phyloP scores from a whole-genome alignment of 345 rosid genomes.

The Crucihimalaya himalaica region DNA sequence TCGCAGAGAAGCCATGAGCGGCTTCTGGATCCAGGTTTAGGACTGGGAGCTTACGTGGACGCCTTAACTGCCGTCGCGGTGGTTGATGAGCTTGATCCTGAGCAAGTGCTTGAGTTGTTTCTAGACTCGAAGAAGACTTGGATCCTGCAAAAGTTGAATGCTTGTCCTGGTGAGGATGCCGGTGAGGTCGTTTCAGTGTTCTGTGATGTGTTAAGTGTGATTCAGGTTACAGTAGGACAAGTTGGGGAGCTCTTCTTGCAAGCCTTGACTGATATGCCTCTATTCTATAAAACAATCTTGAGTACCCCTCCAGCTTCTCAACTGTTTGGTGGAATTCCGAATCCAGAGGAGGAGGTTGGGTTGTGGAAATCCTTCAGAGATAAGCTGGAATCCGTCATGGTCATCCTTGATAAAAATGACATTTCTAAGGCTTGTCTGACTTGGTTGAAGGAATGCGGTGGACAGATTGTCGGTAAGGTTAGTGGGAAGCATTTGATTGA shows the following conservation, averaged over 20 bases:
- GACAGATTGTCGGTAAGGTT: constrained; percentile 60
- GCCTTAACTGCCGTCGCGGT: constrained; percentile 87
- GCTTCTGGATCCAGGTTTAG: constrained; percentile 67
- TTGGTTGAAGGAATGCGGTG: constrained; percentile 84
- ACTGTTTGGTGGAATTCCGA: constrained; percentile 91
- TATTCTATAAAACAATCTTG: constrained; percentile 81
- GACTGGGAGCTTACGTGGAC: constrained; percentile 68
- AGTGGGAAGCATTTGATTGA: constrained; percentile 68
- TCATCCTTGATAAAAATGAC: constrained; percentile 55
- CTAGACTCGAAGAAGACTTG: constrained; percentile 79
- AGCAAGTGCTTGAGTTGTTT: constrained; percentile 65
- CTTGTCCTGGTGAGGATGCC: constrained; percentile 46
- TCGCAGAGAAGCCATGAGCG: constrained; percentile 91
- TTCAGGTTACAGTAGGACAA: constrained; percentile 85
- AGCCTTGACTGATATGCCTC: constrained; percentile 86
- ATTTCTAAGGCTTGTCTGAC: constrained; percentile 64
- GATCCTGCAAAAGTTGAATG: constrained; percentile 68
- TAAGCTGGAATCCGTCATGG: constrained; percentile 62
- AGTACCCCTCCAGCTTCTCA: constrained; percentile 94
- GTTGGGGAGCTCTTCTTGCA: constrained; percentile 91
- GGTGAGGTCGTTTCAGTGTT: constrained; percentile 56
- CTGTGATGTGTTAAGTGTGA: constrained; percentile 71
- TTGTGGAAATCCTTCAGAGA: constrained; percentile 90
- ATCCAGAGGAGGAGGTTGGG: constrained; percentile 86
- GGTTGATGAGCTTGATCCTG: constrained; percentile 79